Conservation (phyloP, 306 rosid species). For the Lotus japonicus region DNA sequence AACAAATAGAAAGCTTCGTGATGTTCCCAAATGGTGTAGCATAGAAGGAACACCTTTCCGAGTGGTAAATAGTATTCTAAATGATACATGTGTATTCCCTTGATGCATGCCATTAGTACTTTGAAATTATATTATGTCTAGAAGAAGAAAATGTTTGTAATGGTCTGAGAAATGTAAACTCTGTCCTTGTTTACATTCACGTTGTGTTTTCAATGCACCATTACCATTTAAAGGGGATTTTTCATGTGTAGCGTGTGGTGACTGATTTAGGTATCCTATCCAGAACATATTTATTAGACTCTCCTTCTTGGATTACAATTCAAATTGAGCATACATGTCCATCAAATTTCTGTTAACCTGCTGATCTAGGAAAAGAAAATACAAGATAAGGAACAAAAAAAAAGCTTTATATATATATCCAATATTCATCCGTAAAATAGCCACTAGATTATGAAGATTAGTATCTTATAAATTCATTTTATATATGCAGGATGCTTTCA, state of each 20-base stretch:
- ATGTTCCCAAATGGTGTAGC: slow-evolving; percentile 78
- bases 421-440: not conserved
- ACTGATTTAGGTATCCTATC: not conserved
- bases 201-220: not conserved
- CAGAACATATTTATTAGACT: slow-evolving; percentile 20
- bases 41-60: slow-evolving; percentile 88
- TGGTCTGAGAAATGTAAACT: not conserved
- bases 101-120: not conserved
- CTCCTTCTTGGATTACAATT: slow-evolving; percentile 5
- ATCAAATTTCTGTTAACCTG: slow-evolving; percentile 2
- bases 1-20: slow-evolving; percentile 44
- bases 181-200: not conserved
- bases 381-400: not conserved
- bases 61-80: slow-evolving; percentile 55
- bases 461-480: slow-evolving; percentile 18
- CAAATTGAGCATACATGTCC: slow-evolving; percentile 6
- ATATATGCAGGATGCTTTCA: slow-evolving; percentile 84
- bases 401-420: not conserved
- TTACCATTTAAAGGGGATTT: not conserved
- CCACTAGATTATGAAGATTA: not conserved
- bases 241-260: not conserved
- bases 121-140: not conserved
- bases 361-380: slow-evolving; percentile 6
- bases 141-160: not conserved
- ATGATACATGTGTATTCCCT: not conserved